phyloP scores from a whole-genome alignment of 1,284 basidiomycete species.

The Taiwanofungus camphoratus region DNA sequence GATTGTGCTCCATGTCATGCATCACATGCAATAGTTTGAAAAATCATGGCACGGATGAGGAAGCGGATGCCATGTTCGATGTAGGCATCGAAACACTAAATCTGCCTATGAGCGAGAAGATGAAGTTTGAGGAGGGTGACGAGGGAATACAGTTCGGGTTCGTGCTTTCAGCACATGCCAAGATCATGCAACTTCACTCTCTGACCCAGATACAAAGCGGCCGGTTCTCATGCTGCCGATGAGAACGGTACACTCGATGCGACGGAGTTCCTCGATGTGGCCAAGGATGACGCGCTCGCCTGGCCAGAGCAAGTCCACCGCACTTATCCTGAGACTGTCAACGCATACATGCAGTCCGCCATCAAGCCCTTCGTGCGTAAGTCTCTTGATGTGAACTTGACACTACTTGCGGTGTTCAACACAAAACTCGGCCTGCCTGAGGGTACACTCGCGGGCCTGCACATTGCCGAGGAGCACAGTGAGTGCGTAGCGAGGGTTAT shows the following conservation, averaged over 20 bases:
- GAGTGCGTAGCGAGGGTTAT: slow-evolving; percentile 7
- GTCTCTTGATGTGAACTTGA: slow-evolving; percentile 21
- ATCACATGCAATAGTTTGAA: slow-evolving; percentile 30
- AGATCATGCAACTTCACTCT: background rate
- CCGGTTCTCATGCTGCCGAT: slow-evolving; percentile 23
- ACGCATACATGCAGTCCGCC: slow-evolving; percentile 13
- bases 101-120: slow-evolving; percentile 31
- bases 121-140: slow-evolving; percentile 34
- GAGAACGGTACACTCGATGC: slow-evolving; percentile 29
- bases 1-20: too few species aligned
- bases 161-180: slow-evolving; percentile 17
- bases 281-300: slow-evolving; percentile 24
- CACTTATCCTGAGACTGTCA: slow-evolving; percentile 21
- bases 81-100: slow-evolving; percentile 32
- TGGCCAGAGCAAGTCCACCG: slow-evolving; percentile 18
- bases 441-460: slow-evolving; percentile 2
- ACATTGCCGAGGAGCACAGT: slow-evolving; percentile 4
- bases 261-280: slow-evolving; percentile 26
- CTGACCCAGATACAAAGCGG: slow-evolving; percentile 17
- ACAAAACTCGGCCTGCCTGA: slow-evolving; percentile 23
- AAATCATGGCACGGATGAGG: slow-evolving; percentile 31
- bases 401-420: slow-evolving; percentile 24
- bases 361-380: slow-evolving; percentile 21
- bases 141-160: slow-evolving; percentile 30
- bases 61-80: slow-evolving; percentile 30